Base-by-base conservation (phyloP, 805 yeast genomes). In the Pichia exigua region DNA sequence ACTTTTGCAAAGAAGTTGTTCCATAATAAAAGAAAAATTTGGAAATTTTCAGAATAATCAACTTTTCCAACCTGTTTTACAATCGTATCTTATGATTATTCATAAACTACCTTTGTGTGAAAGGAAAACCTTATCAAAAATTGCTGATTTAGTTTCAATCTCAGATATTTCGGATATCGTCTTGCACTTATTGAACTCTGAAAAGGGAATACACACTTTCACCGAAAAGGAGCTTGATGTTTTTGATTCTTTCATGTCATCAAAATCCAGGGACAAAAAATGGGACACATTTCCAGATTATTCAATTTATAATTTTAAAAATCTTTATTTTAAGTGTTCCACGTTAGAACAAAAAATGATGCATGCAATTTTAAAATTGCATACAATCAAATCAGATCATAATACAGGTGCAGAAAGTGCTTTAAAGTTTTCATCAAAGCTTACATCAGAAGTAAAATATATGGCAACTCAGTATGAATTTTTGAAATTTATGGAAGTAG, bases 281-380 rank as follows among this genome's bases (percentile, higher is more conserved):
- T n/a, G 6, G 6, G 42, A 27, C 13, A 22, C 44, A 6, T 44
- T 50, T 32, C 57, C 47, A 3, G 52, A 46, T 40, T 47, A 38
- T 47, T 44, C 49, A 20, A 40, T 15, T 3, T 57, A 53, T 35
- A 52, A 53, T 38, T 45, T 7, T 32, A 46, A 24, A 20, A 28
- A 28, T 22, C 42, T 50, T 40, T 45, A 18, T 13, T 22, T 41
- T 22, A 5, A 20, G 9, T 24, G 22, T 11, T 40, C 20, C 1
- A 51, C 54, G 0, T 39, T 52, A 8, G 66, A 62, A 22, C 58
- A 57, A 38, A 57, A 54, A 20, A 44, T 54, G 1, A 43, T 59
- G 1, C 18, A 39, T 5, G 55, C 48, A n/a, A 26, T 53, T 11
- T 22, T 61, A 39, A 43, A 44, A 22, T 21, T 49, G 18, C 28